These are phyloP conservation scores for Psidium friedrichsthalianum DNA, from an alignment of 345 rosid species.

Conservation along the genomic window DNA sequence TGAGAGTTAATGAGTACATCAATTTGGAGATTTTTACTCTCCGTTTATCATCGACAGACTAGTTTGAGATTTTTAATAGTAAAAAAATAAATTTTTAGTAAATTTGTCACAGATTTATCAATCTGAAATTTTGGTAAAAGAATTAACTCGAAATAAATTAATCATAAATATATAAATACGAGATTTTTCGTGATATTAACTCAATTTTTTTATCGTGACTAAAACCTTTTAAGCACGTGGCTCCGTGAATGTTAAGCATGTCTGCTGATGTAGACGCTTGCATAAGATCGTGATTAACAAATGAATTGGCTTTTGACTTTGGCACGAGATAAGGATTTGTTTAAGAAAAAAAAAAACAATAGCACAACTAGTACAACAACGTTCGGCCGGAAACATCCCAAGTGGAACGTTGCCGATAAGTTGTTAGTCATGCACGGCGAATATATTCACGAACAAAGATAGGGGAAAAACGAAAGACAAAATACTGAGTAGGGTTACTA, in stretches of 20 bases:
- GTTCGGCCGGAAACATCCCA: background rate
- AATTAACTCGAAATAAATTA: too few species aligned
- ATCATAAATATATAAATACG: too few species aligned
- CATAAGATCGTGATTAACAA: background rate
- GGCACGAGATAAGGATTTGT: background rate
- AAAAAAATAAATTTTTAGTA: too few species aligned
- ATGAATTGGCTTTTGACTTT: background rate
- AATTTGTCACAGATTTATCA: too few species aligned
- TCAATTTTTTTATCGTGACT: background rate
- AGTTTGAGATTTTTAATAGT: too few species aligned
- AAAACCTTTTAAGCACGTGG: background rate
- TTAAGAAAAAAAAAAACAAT: background rate
- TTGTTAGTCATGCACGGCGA: background rate
- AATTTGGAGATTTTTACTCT: too few species aligned
- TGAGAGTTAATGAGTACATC: too few species aligned
- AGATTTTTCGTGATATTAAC: too few species aligned
- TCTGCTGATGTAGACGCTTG: background rate
- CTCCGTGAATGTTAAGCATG: background rate
- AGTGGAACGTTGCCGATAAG: background rate
- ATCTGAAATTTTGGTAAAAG: too few species aligned
- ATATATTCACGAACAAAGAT: background rate
- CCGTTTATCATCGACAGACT: too few species aligned
- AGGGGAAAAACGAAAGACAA: too few species aligned
- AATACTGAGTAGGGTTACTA: background rate
- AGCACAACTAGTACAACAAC: background rate